Evolutionary conservation across 1,139 yeast species (phyloP), one percentile per base, ranked within the genome.

Genomic region (Geotrichum fermentans): DNA sequence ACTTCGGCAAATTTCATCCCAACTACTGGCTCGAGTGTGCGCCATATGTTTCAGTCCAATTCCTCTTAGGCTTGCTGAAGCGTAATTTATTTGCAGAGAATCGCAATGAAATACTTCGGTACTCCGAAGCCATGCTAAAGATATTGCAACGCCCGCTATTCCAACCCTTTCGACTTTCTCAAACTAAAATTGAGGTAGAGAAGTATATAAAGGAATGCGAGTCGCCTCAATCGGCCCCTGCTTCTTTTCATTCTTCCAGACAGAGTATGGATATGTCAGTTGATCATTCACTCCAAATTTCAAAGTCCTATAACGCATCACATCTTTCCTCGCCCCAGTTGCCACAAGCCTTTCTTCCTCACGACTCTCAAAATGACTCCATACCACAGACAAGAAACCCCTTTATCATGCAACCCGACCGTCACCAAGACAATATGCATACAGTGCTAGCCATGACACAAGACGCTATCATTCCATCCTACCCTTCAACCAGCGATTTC

Each of bases 21-120:
- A 43, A 39, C 33, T 43, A 42, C 21, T 50, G 52, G 52, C 47
- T 45, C 18, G 52, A 45, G 30, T 39, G 35, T 40, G 30, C 50
- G 2, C 49, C 50, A 5, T 50, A 37, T 26, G 16, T 46, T 13
- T 46, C 48, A 6, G 29, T 48, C 4, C 45, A 41, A 14, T 46
- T 24, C 14, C 26, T 45, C 13, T 10, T 50, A 13, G 13, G 29
- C 4, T 33, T 50, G 4, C 30, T 50, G 16, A 34, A 46, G 10
- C 44, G 26, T 4, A 43, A 50, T 17, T 2, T 18, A 35, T 2
- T 20, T 16, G 14, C 30, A 4, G 42, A 30, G n/a, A 29, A 32
- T n/a, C 38, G 34, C 16, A 28, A 30, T 10, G 36, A 38, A 26
- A 24, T 45, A n/a, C n/a, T 45, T 13, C 35, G 17, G 10, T 14